Conservation (phyloP, 768 basidiomycete species). For the Calocera cornea region DNA sequence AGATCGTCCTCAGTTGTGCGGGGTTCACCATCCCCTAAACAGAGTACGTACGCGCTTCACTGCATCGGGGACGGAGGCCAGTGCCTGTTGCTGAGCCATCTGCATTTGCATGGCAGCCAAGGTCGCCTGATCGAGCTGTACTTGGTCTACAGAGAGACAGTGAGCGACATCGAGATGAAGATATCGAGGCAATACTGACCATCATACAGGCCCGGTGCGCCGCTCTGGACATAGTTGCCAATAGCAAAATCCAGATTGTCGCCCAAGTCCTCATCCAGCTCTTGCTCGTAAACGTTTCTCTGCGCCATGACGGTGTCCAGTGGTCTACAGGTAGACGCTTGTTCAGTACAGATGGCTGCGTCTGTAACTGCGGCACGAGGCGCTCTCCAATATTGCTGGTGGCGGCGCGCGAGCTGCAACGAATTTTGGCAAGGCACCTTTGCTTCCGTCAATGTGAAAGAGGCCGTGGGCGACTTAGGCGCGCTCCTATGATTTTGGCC, state of each 20-base stretch:
- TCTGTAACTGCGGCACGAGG: no score
- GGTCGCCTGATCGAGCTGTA: slow-evolving; percentile 58
- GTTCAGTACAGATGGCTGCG: no score
- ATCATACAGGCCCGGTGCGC: slow-evolving; percentile 38
- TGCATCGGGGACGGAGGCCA: slow-evolving; percentile 72
- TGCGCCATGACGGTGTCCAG: not conserved
- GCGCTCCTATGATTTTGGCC: no score
- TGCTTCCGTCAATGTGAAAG: not conserved
- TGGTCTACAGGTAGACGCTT: no score
- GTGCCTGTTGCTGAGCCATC: slow-evolving; percentile 59
- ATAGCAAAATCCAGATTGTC: slow-evolving; percentile 58
- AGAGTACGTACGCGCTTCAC: slow-evolving; percentile 56
- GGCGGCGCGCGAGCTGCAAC: not conserved
- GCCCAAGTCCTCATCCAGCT: slow-evolving; percentile 60
- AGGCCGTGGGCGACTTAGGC: no score
- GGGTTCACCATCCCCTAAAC: slow-evolving; percentile 20
- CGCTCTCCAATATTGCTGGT: no score
- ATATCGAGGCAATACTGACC: slow-evolving; percentile 27
- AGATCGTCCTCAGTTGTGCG: slow-evolving; percentile 8
- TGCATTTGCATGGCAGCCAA: slow-evolving; percentile 65
- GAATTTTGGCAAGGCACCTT: not conserved
- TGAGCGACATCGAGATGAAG: not conserved
- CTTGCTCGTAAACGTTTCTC: slow-evolving; percentile 35
- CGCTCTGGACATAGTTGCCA: slow-evolving; percentile 51
- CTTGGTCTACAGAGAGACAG: slow-evolving; percentile 27